A percentile compares a stretch with the other conserved stretches of the same genome.
Conservation (phyloP, 371 early-diverging fungal genomes). For the Apophysomyces elegans region DNA sequence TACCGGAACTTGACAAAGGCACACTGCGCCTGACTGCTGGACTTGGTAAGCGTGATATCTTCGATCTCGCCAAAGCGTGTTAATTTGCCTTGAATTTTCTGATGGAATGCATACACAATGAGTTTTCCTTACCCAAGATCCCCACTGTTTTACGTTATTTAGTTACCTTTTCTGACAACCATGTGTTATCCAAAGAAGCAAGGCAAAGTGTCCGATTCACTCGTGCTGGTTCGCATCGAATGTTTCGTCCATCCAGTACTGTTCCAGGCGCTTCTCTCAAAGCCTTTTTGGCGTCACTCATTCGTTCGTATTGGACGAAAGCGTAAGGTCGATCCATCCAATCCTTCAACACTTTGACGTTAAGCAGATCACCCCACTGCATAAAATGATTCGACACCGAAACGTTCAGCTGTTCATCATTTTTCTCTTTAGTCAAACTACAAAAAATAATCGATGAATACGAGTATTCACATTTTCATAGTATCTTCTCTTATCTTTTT, state of each 20-base stretch:
- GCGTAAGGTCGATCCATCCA: conserved; percentile 83
- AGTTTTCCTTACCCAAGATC: too few species aligned
- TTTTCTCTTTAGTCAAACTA: conserved; percentile 66
- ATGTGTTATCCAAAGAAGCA: conserved; percentile 43
- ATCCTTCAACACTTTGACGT: conserved; percentile 84
- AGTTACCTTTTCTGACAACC: conserved; percentile 46
- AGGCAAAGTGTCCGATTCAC: conserved; percentile 84
- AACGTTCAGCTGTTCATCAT: conserved; percentile 62
- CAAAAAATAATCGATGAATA: not conserved
- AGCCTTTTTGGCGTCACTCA: conserved; percentile 66
- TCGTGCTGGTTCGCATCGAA: conserved; percentile 84
- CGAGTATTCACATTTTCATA: too few species aligned
- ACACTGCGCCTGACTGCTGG: conserved; percentile 52
- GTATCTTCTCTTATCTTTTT: too few species aligned
- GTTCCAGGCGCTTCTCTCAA: conserved; percentile 73
- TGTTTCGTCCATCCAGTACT: conserved; percentile 68
- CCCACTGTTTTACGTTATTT: too few species aligned
- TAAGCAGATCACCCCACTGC: conserved; percentile 69
- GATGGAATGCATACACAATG: not conserved
- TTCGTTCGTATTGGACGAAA: conserved; percentile 80
- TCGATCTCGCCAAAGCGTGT: conserved; percentile 69
- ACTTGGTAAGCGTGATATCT: conserved; percentile 64
- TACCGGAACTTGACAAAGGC: conserved; percentile 78
- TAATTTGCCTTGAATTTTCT: conserved; percentile 22
- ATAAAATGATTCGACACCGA: conserved; percentile 69